Base-by-base conservation (phyloP, 2,329 filamentous ascomycete species). In the Cercospora beticola region DNA sequence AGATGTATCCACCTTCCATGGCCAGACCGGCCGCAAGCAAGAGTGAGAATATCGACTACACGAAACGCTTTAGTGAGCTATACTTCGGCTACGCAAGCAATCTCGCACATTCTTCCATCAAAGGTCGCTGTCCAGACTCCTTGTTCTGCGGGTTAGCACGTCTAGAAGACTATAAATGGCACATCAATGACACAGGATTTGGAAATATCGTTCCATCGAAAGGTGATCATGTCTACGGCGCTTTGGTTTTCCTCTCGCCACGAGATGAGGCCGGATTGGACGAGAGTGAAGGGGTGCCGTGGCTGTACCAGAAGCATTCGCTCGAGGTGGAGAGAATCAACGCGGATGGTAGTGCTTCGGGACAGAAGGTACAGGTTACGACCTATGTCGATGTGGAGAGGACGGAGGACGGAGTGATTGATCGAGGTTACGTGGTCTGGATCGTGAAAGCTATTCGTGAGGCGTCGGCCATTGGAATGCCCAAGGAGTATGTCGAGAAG, bases 161-260 rank as follows among this genome's bases (percentile, higher is more conserved):
- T 21, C 82, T 92, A 1, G 73, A 76, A 0, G 79, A 81, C 46
- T 89, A 87, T 82, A 80, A 77, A 49, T 92, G 88, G 88, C 81
- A 89, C 58, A 90, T 92, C 81, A 89, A 88, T 75, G 77, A 80
- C 52, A 84, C 88, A 1, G 88, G 88, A 14, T 90, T 88, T 76
- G 89, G 89, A 52, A 92, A 91, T 75, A 80, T 91, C 16, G 83
- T 87, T 40, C 64, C 64, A 10, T 66, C 64, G 14, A n/a, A 26
- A 59, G 64, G 28, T 16, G 59, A 78, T 31, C 82, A 84, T 56
- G 84, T 88, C 43, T 87, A 85, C 74, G 87, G 87, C 7, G 75
- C 88, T 4, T 76, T 88, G 16, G 89, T 26, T 9, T 61, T 61
- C 31, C 18, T 61, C 2, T 40, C 58, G 1, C 31, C 31, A 8